phyloP scores from a whole-genome alignment of 179 eudicot species.

The Amaranthus tricolor region DNA sequence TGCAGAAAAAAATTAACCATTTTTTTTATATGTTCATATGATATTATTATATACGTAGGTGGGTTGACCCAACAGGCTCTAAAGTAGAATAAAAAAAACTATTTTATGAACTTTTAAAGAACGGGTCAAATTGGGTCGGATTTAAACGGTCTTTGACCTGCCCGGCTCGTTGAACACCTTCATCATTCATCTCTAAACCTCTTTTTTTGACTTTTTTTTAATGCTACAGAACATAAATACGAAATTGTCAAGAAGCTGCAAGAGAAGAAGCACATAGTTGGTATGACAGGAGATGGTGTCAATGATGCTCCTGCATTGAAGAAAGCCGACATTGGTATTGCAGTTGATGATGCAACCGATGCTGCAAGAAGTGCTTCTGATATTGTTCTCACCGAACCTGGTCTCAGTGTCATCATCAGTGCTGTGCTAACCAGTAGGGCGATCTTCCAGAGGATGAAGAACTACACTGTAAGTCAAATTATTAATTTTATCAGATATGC shows the following conservation, averaged over 20 bases:
- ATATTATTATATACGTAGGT: too few relatives aligned
- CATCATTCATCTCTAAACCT: not conserved
- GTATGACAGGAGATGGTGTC: conserved; percentile 79
- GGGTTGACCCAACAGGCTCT: too few relatives aligned
- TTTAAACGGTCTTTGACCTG: too few relatives aligned
- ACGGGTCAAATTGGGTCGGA: too few relatives aligned
- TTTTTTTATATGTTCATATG: too few relatives aligned
- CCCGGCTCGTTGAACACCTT: too few relatives aligned
- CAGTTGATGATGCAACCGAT: conserved; percentile 70
- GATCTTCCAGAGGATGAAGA: conserved; percentile 72
- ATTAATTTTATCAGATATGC: not conserved
- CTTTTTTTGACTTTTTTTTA: not conserved
- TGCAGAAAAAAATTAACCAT: too few relatives aligned
- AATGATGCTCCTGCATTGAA: conserved; percentile 73
- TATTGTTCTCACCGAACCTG: conserved; percentile 70
- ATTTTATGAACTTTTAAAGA: too few relatives aligned
- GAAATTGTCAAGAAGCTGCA: conserved; percentile 67
- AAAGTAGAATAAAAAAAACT: too few relatives aligned
- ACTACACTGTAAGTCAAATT: conserved; percentile 50
- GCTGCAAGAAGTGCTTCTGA: conserved; percentile 78
- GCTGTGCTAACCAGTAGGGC: conserved; percentile 74
- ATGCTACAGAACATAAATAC: conserved; percentile 52
- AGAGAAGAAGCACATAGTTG: conserved; percentile 68
- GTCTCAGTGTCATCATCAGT: conserved; percentile 66
- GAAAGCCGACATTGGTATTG: conserved; percentile 68